A percentile compares a stretch with the other conserved stretches of the same genome.
These are phyloP conservation scores for Sequoia sempervirens DNA, from an alignment of 75 land plant species.

Conservation along the genomic window DNA sequence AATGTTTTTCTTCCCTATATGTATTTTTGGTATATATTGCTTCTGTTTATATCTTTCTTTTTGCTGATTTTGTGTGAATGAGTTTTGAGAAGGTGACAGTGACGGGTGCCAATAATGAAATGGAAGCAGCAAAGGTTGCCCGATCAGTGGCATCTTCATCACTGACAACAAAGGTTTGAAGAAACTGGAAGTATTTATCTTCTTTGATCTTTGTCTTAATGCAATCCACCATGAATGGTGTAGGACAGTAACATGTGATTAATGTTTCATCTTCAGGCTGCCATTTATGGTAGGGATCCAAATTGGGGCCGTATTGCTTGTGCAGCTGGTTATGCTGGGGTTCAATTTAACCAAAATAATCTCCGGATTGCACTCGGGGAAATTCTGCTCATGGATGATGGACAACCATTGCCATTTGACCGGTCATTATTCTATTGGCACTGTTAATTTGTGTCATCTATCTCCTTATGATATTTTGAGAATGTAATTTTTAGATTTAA, in stretches of 20 bases:
- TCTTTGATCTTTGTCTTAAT: neutral
- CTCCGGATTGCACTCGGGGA: constrained; percentile 77
- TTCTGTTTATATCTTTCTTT: neutral
- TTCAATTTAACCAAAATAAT: constrained; percentile 63
- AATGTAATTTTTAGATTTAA: neutral
- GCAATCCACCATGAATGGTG: neutral
- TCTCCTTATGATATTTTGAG: neutral
- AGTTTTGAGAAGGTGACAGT: constrained; percentile 63
- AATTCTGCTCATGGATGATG: constrained; percentile 73
- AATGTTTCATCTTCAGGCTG: constrained; percentile 56
- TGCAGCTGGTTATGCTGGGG: constrained; percentile 95
- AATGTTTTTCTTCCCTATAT: neutral
- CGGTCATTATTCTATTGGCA: constrained; percentile 33
- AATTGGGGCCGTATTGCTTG: constrained; percentile 99
- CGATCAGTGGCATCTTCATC: constrained; percentile 95
- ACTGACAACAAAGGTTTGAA: constrained; percentile 67
- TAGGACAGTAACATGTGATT: neutral
- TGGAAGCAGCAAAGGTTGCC: constrained; percentile 76
- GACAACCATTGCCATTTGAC: constrained; percentile 87
- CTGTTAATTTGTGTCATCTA: neutral
- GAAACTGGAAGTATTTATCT: constrained; percentile 7
- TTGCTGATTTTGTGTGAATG: neutral
- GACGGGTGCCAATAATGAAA: constrained; percentile 67
- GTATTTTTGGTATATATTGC: neutral
- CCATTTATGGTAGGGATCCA: constrained; percentile 95